Evolutionary conservation across 73 alveolate genomes (phyloP).

Genomic region (Tetrahymena elliotti): DNA sequence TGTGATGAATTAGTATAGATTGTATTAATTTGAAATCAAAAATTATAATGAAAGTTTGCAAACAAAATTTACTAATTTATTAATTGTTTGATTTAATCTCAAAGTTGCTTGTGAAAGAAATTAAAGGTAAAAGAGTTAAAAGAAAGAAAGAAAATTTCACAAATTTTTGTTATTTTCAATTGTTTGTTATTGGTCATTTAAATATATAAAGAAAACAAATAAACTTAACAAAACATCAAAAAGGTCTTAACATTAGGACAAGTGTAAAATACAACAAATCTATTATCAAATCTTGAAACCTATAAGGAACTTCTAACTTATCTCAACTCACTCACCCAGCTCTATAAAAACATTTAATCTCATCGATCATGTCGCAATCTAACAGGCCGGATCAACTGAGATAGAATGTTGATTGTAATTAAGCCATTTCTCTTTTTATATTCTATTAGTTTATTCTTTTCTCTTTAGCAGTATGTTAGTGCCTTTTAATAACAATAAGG

Average conservation of each 20-base stretch:
- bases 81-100: neutral
- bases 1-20: neutral
- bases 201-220: neutral
- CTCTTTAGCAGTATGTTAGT: neutral
- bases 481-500: neutral
- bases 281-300: neutral
- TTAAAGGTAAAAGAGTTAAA: neutral
- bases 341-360: neutral
- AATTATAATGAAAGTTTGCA: neutral
- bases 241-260: neutral
- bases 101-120: neutral
- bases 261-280: neutral
- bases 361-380: neutral
- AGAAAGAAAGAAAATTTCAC: neutral
- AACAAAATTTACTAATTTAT: neutral
- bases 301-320: neutral
- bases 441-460: neutral
- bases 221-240: neutral
- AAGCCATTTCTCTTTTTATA: neutral
- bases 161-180: neutral
- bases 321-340: neutral
- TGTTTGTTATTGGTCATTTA: neutral
- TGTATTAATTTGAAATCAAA: neutral
- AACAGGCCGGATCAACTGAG: neutral
- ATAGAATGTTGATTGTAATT: neutral